Base-by-base conservation (phyloP, 768 basidiomycete species). In the Trametes cubensis region DNA sequence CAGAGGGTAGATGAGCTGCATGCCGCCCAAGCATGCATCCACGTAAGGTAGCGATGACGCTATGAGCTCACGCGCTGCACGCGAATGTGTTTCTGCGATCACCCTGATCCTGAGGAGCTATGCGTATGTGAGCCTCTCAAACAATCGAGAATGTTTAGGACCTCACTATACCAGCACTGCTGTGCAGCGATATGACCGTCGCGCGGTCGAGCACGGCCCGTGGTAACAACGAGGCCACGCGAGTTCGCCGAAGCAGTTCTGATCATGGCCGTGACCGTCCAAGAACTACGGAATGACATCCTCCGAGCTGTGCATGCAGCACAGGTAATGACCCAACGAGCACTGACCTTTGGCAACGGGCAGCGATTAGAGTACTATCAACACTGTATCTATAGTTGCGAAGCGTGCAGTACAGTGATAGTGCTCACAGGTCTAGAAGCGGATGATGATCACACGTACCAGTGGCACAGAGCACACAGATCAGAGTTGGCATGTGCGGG, bases 1-100 rank as follows among this genome's bases (percentile, higher is more conserved):
- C 63, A 64, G 26, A 64, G 63, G 63, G 63, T 58, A 64, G 49
- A 44, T 58, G 30, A 30, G 20, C 23, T 53, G 34, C 49, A 45
- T 56, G 55, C 34, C 51, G 38, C 46, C 6, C 13, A 2, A n/a
- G 55, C 38, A 15, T 49, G 20, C 34, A 40, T 17, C 42, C 52
- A 42, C 55, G 18, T 42, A 49, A 58, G 51, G 61, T 34, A 42
- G 23, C 53, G 58, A 60, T 57, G 54, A 56, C 58, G 41, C 47
- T 54, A 34, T 42, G 20, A 25, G 28, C 45, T 47, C 63, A 60
- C 52, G 58, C 28, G 44, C 20, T 26, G 30, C 47, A 59, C 52
- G 52, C 39, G 57, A 51, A 25, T 8, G n/a, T 34, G 4, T 6
- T 20, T 45, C 44, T 41, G 25, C 15, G 28, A 48, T 40, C 20